A percentile compares a stretch with the other conserved stretches of the same genome.
Conservation (phyloP, 345 rosid species). For the Brassica carinata region DNA sequence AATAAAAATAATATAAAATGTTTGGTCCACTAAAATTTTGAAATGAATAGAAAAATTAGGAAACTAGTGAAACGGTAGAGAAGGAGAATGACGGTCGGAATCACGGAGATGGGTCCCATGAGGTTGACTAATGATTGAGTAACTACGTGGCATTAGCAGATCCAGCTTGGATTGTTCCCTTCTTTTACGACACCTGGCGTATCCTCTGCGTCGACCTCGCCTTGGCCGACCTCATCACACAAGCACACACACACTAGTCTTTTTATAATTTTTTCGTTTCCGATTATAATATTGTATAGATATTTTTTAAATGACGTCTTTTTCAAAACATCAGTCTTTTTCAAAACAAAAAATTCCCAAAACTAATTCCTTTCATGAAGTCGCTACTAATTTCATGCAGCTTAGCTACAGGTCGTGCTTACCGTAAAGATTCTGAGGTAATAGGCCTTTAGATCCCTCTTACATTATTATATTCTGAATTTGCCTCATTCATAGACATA, state of each 20-base stretch:
- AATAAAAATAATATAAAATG: background rate
- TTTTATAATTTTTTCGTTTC: background rate
- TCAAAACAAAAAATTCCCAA: background rate
- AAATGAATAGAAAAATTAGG: background rate
- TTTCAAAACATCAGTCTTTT: background rate
- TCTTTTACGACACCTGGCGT: conserved; percentile 13
- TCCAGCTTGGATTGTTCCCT: conserved; percentile 37
- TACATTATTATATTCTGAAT: no score
- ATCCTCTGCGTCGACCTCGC: conserved; percentile 27
- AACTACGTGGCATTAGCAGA: conserved; percentile 29
- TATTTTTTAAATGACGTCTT: background rate
- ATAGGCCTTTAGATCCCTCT: background rate
- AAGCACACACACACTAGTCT: background rate
- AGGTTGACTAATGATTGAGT: conserved; percentile 1
- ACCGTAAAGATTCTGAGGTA: background rate
- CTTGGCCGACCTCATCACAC: conserved; percentile 30
- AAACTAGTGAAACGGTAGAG: conserved; percentile 12
- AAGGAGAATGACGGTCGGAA: conserved; percentile 30
- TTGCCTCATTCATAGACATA: no score
- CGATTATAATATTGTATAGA: background rate
- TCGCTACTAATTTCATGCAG: background rate
- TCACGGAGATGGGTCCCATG: conserved; percentile 19
- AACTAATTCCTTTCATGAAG: no score
- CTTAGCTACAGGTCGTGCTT: background rate
- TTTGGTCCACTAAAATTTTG: background rate